Evolutionary conservation across 441 rosid genomes (phyloP).

Genomic region (Adansonia rubrostipa): DNA sequence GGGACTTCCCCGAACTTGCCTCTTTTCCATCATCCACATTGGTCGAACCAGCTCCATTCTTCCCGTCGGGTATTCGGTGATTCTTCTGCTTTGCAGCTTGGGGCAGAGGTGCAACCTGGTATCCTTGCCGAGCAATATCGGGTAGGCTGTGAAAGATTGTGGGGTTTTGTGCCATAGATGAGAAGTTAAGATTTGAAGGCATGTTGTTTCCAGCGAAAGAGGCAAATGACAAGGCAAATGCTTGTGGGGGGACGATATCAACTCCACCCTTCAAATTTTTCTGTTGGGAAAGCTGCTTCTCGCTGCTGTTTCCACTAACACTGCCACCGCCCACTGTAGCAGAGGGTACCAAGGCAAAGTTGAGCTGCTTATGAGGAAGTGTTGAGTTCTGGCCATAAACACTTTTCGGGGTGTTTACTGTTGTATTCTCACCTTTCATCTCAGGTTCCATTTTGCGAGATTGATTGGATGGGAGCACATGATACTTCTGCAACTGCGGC

Average conservation of each 20-base stretch:
- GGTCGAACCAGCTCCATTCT: slow-evolving; percentile 34
- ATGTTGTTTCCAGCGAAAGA: slow-evolving; percentile 36
- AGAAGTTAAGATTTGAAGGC: slow-evolving; percentile 50
- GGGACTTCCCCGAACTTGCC: slow-evolving; percentile 37
- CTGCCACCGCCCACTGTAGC: slow-evolving; percentile 18
- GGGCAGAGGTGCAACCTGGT: slow-evolving; percentile 40
- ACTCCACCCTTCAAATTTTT: slow-evolving; percentile 21
- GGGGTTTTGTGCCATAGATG: slow-evolving; percentile 37
- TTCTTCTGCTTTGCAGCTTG: slow-evolving; percentile 41
- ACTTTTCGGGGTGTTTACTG: slow-evolving; percentile 34
- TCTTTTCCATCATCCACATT: slow-evolving; percentile 40
- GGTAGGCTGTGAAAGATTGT: slow-evolving; percentile 37
- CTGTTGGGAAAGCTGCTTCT: too few relatives aligned
- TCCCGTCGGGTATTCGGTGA: slow-evolving; percentile 46
- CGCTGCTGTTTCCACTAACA: too few relatives aligned
- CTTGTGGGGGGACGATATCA: slow-evolving; percentile 35
- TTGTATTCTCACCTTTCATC: slow-evolving; percentile 36
- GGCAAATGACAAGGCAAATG: slow-evolving; percentile 47
- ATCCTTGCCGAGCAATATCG: slow-evolving; percentile 32
- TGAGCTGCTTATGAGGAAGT: slow-evolving; percentile 42
- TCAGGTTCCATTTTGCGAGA: slow-evolving; percentile 43
- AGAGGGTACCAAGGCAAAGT: slow-evolving; percentile 42
- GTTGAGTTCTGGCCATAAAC: slow-evolving; percentile 43
- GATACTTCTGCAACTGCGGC: slow-evolving; percentile 32
- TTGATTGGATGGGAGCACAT: slow-evolving; percentile 28